Base-by-base conservation (phyloP, 176 grass and related monocot genomes). In the Cenchrus americanus region DNA sequence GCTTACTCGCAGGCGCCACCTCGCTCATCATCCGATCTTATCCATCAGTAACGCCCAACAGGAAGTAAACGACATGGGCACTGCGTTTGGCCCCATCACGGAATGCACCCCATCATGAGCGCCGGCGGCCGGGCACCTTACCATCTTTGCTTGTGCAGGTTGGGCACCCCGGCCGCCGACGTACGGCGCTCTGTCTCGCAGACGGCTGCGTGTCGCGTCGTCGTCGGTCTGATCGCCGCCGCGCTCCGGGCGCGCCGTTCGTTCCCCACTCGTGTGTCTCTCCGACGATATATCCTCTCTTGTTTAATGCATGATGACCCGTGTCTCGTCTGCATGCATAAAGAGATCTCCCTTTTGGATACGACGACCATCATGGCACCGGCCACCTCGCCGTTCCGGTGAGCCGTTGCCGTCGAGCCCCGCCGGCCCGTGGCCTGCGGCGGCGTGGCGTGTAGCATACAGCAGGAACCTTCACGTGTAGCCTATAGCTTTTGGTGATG, bases 371-470 rank as follows among this genome's bases (percentile, higher is more conserved):
- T 79, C 66, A 41, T 55, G 19, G 6, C 18, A n/a, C 32, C 19
- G 10, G 71, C 82, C 83, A 86, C 55, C 40, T 76, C 83, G 75
- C 53, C 55, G 62, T 60, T 50, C 46, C 75, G 32, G 71, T 66
- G 77, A 32, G 61, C 41, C 30, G 58, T 68, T 47, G 53, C 76
- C 19, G 23, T 78, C 37, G 71, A 66, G n/a, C 10, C 8, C 43
- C 27, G 27, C 43, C 27, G 27, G 12, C 2, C 10, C 8, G 15
- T 52, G 27, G 8, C 75, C 24, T 27, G 57, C 2, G 15, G 30
- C 32, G 44, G 62, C 66, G 48, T 84, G 81, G 59, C 66, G 80
- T 80, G 66, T 47, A 73, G 37, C 42, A 2, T 47, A 73, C 42
- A 2, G 48, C 32, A 18, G 63, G 57, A 57, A 11, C 41, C 42